These are phyloP conservation scores for Neurospora terricola DNA, from an alignment of 495 filamentous ascomycete genomes.

Conservation along the genomic window DNA sequence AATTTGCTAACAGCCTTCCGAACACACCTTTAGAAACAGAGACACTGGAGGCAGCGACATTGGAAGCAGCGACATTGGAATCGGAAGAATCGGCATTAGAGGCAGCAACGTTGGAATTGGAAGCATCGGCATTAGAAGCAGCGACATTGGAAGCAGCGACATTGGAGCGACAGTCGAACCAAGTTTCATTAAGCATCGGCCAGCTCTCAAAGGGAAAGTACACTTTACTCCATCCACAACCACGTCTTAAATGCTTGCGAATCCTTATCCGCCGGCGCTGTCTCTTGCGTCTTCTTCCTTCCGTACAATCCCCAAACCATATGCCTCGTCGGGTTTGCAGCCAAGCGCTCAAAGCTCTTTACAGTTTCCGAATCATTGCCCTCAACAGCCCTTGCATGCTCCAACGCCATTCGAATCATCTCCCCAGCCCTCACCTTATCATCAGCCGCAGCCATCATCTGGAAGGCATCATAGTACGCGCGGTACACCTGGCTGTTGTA, in stretches of 20 bases:
- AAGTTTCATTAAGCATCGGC: too few species aligned
- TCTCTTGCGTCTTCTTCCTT: not conserved
- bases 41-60: too few species aligned
- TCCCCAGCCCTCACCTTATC: not conserved
- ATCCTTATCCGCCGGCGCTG: not conserved
- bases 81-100: too few species aligned
- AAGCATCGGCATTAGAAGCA: too few species aligned
- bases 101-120: too few species aligned
- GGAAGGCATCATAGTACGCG: not conserved
- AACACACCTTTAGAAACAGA: too few species aligned
- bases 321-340: not conserved
- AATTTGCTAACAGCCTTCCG: too few species aligned
- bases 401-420: not conserved
- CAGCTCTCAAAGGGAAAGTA: not conserved
- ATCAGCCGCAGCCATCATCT: not conserved
- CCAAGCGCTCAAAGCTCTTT: not conserved
- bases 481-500: not conserved
- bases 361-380: not conserved
- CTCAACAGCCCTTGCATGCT: not conserved
- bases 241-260: not conserved
- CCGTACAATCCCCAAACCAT: not conserved
- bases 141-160: too few species aligned
- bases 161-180: too few species aligned
- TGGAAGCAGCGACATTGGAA: too few species aligned
- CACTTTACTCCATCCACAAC: not conserved